These are phyloP conservation scores for Cladosporium oxysporum DNA, from an alignment of 2,329 filamentous ascomycete species.

Conservation along the genomic window DNA sequence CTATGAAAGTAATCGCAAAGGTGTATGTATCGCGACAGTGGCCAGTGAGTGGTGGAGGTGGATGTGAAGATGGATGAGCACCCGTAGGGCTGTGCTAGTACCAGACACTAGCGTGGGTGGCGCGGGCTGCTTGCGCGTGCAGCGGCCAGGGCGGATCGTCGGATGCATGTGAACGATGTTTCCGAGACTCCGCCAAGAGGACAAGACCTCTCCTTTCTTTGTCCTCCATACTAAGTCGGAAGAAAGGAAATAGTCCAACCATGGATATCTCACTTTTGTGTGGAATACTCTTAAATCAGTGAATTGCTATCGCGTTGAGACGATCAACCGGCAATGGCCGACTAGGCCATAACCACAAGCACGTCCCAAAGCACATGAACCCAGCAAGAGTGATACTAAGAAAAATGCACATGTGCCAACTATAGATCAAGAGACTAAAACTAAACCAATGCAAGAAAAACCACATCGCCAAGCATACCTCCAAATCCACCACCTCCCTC, in stretches of 20 bases:
- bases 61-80: background rate
- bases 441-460: background rate
- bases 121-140: constrained; percentile 2
- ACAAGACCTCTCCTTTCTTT: background rate
- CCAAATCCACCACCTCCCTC: background rate
- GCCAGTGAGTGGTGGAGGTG: background rate
- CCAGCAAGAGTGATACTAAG: background rate
- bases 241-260: background rate
- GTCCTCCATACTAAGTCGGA: background rate
- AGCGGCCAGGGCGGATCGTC: background rate
- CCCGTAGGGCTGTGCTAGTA: constrained; percentile 6
- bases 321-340: background rate
- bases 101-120: background rate
- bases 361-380: background rate
- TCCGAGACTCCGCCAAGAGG: background rate
- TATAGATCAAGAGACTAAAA: background rate
- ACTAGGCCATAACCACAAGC: background rate
- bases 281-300: background rate
- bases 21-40: background rate
- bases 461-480: background rate
- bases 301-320: background rate
- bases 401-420: background rate
- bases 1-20: background rate
- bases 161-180: background rate
- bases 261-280: background rate